Evolutionary conservation across 257 asterid species (phyloP), one percentile per base, ranked within the genome.

Genomic region (Solanum medicagineum): DNA sequence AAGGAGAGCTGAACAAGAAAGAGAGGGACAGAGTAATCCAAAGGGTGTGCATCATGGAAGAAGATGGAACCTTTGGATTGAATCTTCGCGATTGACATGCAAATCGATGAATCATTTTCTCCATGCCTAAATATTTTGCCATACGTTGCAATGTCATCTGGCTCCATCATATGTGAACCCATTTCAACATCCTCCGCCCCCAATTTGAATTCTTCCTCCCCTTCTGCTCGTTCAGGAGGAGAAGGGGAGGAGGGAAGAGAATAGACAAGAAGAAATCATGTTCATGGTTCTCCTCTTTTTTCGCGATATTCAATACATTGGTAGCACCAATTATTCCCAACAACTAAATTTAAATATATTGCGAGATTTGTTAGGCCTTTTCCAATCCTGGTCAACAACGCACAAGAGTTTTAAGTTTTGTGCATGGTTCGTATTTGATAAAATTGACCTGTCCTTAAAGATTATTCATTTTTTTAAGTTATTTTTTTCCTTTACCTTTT

Each of bases 131-230:
- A 85, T 53, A 89, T 80, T 5, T 59, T 3, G 6, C 77, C 86
- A 84, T 89, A 89, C 3, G 85, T 29, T 2, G 51, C 40, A 26
- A 90, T 11, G 69, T 89, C 90, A 55, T 84, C 85, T 2, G 91
- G 91, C 45, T 90, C 93, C 88, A 87, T 89, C 26, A 86, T 51
- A 9, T 51, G 12, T 7, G 90, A 87, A 29, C 88, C 91, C 91
- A 90, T 90, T 83, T 51, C 60, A 77, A 74, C 10, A 20, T 10
- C 36, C 56, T 47, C 29, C 6, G 8, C 2, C 42, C 14, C 36
- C 4, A 22, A 74, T n/a, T 73, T 45, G 17, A 22, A 55, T 74
- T 47, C 22, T 26, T 51, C 82, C 22, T 24, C 62, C n/a, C 57
- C 45, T 51, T 51, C 45, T 70, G 1, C 49, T 13, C 4, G 4